A percentile compares a stretch with the other conserved stretches of the same genome.
Evolutionary conservation across 2,329 filamentous ascomycete genomes (phyloP).

Genomic region (Berkeleyomyces basicola): DNA sequence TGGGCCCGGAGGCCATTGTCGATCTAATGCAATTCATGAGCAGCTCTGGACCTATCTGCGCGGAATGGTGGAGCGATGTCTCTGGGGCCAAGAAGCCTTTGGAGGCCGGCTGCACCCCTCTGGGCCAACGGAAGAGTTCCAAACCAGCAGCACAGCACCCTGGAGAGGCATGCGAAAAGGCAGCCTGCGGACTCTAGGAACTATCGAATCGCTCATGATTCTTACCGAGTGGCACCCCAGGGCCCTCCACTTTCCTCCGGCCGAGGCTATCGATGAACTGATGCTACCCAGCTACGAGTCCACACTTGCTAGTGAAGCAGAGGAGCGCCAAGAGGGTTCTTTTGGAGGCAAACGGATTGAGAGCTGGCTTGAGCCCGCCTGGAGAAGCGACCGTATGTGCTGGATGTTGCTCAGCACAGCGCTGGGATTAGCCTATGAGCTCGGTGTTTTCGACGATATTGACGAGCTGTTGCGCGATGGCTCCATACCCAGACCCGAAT

Average conservation of each 20-base stretch:
- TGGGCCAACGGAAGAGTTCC: constrained; percentile 41
- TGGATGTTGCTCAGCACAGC: constrained; percentile 95
- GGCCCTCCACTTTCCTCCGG: constrained; percentile 80
- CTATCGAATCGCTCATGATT: constrained; percentile 84
- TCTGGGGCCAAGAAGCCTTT: constrained; percentile 94
- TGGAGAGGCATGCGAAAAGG: constrained; percentile 56
- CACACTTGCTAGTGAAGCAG: constrained; percentile 25
- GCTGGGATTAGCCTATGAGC: constrained; percentile 76
- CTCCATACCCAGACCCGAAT: constrained; percentile 44
- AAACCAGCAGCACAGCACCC: constrained; percentile 51
- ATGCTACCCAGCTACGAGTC: constrained; percentile 45
- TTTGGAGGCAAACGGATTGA: constrained; percentile 74
- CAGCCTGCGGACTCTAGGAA: constrained; percentile 76
- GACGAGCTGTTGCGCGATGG: constrained; percentile 49
- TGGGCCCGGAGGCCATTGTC: constrained; percentile 64
- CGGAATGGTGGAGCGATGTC: constrained; percentile 84
- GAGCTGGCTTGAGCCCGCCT: constrained; percentile 91
- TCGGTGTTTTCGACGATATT: constrained; percentile 88
- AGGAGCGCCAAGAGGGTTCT: constrained; percentile 19
- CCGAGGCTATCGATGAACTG: constrained; percentile 55
- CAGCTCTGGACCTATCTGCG: constrained; percentile 89
- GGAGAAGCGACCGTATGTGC: constrained; percentile 88
- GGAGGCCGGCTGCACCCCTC: constrained; percentile 26
- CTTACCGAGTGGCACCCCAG: constrained; percentile 95
- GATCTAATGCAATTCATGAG: constrained; percentile 83